A percentile compares a stretch with the other conserved stretches of the same genome.
These are phyloP conservation scores for Candida schatavii DNA, from an alignment of 805 yeast species.

Conservation along the genomic window DNA sequence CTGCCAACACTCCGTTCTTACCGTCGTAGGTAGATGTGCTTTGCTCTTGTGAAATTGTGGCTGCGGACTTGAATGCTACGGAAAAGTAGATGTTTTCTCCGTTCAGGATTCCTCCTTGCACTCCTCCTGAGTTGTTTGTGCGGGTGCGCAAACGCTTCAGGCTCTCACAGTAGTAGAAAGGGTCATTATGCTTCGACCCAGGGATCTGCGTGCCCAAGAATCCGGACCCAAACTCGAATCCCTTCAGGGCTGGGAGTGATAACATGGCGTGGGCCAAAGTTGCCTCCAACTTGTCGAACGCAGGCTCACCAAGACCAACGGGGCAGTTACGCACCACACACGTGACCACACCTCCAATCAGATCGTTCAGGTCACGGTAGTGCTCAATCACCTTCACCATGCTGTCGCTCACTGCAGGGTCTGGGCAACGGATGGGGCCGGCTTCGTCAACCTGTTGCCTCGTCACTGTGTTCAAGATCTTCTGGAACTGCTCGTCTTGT, in stretches of 20 bases:
- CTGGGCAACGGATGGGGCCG: conserved; percentile 96
- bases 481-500: conserved; percentile 58
- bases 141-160: conserved; percentile 70
- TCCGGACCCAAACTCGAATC: conserved; percentile 97
- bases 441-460: conserved; percentile 84
- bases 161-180: conserved; percentile 63
- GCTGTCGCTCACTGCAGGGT: conserved; percentile 58
- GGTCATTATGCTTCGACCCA: conserved; percentile 93
- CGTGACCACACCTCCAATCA: conserved; percentile 97
- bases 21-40: conserved; percentile 87
- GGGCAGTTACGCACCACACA: conserved; percentile 95
- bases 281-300: conserved; percentile 95
- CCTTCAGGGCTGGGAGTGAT: conserved; percentile 96
- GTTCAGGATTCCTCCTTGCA: conserved; percentile 96
- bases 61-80: conserved; percentile 97
- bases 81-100: conserved; percentile 94
- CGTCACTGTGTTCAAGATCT: conserved; percentile 70
- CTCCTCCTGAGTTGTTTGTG: conserved; percentile 94
- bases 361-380: conserved; percentile 81
- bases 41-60: conserved; percentile 94
- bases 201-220: conserved; percentile 85
- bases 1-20: conserved; percentile 80
- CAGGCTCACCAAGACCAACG: conserved; percentile 96
- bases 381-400: conserved; percentile 88
- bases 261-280: conserved; percentile 95